These are phyloP conservation scores for Ottelia alismoides DNA, from an alignment of 106 monocot genomes.

Conservation along the genomic window DNA sequence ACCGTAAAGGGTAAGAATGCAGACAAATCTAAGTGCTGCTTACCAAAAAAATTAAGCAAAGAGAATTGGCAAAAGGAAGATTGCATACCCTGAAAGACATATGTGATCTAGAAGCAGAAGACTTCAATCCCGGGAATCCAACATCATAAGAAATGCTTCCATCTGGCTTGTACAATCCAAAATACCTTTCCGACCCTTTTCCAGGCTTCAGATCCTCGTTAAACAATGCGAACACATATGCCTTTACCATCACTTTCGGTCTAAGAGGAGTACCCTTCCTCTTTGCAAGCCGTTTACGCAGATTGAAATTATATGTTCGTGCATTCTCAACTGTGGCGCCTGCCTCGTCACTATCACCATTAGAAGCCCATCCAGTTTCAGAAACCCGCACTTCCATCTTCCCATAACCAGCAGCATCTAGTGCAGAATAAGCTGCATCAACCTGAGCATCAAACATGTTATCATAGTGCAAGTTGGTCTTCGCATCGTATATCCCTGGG, in stretches of 20 bases:
- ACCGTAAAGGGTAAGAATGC: no score
- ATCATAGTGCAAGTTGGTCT: conserved; percentile 64
- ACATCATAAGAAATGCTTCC: conserved; percentile 81
- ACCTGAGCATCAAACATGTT: conserved; percentile 90
- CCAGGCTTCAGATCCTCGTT: conserved; percentile 76
- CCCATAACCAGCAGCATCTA: conserved; percentile 49
- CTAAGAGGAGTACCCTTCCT: conserved; percentile 70
- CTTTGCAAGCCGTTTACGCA: conserved; percentile 57
- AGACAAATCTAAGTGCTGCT: no score
- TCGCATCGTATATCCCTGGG: conserved; percentile 51
- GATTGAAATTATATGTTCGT: conserved; percentile 66
- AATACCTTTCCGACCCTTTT: conserved; percentile 61
- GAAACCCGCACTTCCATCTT: conserved; percentile 64
- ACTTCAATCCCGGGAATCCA: conserved; percentile 42
- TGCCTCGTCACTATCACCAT: conserved; percentile 58
- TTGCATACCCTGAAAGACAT: no score
- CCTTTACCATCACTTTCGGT: conserved; percentile 51
- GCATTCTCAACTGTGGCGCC: conserved; percentile 63
- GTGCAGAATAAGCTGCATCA: conserved; percentile 71
- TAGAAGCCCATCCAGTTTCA: conserved; percentile 84
- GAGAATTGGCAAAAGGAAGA: no score
- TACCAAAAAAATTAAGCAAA: no score
- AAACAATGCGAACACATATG: conserved; percentile 76
- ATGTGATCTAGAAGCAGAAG: conserved; percentile 19
- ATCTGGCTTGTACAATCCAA: conserved; percentile 72